A percentile compares a stretch with the other conserved stretches of the same genome.
Evolutionary conservation across 1,139 yeast genomes (phyloP).

Genomic region (Candida albicans): DNA sequence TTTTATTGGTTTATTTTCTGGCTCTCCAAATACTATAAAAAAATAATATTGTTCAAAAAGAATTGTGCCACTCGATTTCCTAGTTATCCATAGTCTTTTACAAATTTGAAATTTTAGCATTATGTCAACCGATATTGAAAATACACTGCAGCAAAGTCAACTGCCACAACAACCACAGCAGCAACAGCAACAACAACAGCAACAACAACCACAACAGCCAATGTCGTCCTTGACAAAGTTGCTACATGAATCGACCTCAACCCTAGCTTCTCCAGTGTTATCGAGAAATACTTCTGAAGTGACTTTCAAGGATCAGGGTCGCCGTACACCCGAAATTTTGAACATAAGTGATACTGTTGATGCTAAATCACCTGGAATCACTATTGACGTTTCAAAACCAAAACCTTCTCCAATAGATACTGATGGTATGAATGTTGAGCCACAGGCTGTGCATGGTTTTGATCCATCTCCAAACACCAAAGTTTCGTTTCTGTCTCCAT

Average conservation of each 20-base stretch:
- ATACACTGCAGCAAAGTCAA: background rate
- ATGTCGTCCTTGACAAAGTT: constrained; percentile 45
- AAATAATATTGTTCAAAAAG: too few relatives aligned
- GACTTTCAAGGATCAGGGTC: constrained; percentile 4
- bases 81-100: too few relatives aligned
- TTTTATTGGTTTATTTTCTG: too few relatives aligned
- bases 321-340: constrained; percentile 2
- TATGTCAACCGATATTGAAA: constrained; percentile 5
- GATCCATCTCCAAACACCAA: constrained; percentile 17
- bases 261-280: constrained; percentile 22
- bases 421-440: constrained; percentile 3
- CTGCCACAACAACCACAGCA: constrained; percentile 12
- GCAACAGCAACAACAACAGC: constrained; percentile 10
- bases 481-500: constrained; percentile 11
- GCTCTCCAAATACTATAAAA: too few relatives aligned
- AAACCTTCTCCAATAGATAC: constrained; percentile 7
- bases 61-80: too few relatives aligned
- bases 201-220: constrained; percentile 17
- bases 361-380: background rate
- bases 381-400: constrained; percentile 1
- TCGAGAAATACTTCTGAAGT: constrained; percentile 25
- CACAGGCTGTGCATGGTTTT: constrained; percentile 21
- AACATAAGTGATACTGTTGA: background rate
- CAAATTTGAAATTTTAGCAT: too few relatives aligned
- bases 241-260: constrained; percentile 32